These are phyloP conservation scores for Aspergillus glaucus DNA, from an alignment of 2,329 filamentous ascomycete species.

Conservation along the genomic window DNA sequence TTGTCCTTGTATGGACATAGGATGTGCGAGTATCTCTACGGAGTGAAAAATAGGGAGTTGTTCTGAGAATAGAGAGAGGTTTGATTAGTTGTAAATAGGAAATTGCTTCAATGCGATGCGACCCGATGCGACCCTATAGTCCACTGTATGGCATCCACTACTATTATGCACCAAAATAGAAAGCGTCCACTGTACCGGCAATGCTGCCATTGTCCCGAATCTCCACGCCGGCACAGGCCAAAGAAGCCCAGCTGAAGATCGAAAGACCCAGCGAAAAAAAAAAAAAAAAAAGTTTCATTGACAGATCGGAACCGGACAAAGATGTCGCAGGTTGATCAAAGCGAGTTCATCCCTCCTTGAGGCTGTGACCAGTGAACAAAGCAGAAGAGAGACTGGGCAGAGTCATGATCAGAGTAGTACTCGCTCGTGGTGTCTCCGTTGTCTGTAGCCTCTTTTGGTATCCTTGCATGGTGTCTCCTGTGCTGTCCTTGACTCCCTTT, in stretches of 20 bases:
- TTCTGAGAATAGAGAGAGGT: too few species aligned
- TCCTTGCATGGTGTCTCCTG: not conserved
- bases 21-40: not conserved
- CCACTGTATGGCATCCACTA: too few species aligned
- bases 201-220: too few species aligned
- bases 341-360: not conserved
- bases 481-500: not conserved
- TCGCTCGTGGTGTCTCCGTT: not conserved
- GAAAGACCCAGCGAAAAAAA: not conserved
- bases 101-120: too few species aligned
- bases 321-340: not conserved
- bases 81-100: too few species aligned
- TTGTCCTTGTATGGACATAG: not conserved
- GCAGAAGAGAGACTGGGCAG: not conserved
- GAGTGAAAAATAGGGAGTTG: too few species aligned
- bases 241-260: not conserved
- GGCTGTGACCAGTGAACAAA: not conserved
- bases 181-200: not conserved
- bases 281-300: not conserved
- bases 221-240: too few species aligned
- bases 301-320: not conserved
- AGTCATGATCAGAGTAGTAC: not conserved
- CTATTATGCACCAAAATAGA: not conserved
- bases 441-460: not conserved
- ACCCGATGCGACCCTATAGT: too few species aligned